A percentile compares a stretch with the other conserved stretches of the same genome.
Evolutionary conservation across 1,139 yeast genomes (phyloP).

Genomic region (Arxiozyma bovina): DNA sequence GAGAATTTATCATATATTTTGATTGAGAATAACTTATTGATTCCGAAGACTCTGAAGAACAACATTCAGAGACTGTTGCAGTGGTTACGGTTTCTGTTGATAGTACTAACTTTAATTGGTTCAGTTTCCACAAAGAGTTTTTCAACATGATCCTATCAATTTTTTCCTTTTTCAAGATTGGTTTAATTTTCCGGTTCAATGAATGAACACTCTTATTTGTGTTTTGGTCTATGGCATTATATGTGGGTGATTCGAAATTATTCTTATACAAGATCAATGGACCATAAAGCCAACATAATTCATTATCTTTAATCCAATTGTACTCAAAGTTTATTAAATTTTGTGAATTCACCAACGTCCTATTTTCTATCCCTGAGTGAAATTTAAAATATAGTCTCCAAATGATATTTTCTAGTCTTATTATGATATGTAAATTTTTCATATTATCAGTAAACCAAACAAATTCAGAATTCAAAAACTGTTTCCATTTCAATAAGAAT

Average conservation of each 20-base stretch:
- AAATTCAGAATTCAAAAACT: slow-evolving; percentile 1
- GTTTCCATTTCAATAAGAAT: slow-evolving; percentile 5
- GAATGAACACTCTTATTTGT: slow-evolving; percentile 5
- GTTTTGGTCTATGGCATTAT: not conserved
- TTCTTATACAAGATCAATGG: slow-evolving; percentile 35
- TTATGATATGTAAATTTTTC: not conserved
- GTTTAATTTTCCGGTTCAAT: slow-evolving; percentile 36
- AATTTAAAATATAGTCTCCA: slow-evolving; percentile 11
- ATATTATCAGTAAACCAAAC: not conserved
- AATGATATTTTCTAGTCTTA: slow-evolving; percentile 10
- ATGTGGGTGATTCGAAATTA: slow-evolving; percentile 7
- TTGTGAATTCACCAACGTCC: slow-evolving; percentile 37
- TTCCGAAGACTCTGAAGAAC: not conserved
- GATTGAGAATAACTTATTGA: not conserved
- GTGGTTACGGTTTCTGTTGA: slow-evolving; percentile 8
- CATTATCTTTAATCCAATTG: slow-evolving; percentile 44
- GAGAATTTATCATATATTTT: not conserved
- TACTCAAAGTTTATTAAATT: not conserved
- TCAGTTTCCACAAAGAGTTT: slow-evolving; percentile 27
- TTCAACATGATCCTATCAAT: slow-evolving; percentile 49
- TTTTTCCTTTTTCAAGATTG: slow-evolving; percentile 70
- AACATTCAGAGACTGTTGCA: not conserved
- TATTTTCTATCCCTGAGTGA: not conserved
- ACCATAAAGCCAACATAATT: slow-evolving; percentile 70
- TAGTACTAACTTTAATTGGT: slow-evolving; percentile 21